Evolutionary conservation across 2,329 filamentous ascomycete species (phyloP).

Genomic region (Ampelomyces quisqualis): DNA sequence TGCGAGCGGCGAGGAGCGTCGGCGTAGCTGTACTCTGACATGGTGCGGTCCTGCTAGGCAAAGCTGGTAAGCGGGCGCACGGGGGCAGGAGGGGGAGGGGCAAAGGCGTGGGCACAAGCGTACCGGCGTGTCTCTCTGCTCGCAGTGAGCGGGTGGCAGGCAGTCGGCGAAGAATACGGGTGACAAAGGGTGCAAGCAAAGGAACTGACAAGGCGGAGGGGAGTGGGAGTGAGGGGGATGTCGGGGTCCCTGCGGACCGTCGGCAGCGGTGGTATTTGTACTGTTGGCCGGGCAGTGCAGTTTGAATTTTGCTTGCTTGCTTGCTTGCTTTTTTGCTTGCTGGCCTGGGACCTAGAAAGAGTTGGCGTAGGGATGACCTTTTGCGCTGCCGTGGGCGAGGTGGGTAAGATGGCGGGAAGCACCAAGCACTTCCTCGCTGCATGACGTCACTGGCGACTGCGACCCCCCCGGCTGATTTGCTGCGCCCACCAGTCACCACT

Average conservation of each 20-base stretch:
- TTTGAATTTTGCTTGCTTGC: slow-evolving; percentile 15
- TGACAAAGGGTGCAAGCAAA: slow-evolving; percentile 26
- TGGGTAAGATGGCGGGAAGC: background rate
- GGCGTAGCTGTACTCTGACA: slow-evolving; percentile 55
- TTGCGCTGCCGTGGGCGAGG: slow-evolving; percentile 11
- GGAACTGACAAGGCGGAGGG: slow-evolving; percentile 25
- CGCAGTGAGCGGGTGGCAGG: slow-evolving; percentile 11
- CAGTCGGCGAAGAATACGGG: slow-evolving; percentile 27
- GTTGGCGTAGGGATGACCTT: slow-evolving; percentile 28
- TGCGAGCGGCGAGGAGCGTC: slow-evolving; percentile 47
- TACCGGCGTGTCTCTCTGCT: slow-evolving; percentile 22
- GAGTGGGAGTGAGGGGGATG: slow-evolving; percentile 12
- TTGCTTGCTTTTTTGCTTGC: too few relatives aligned
- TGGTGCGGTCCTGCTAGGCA: slow-evolving; percentile 33
- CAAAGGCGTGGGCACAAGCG: slow-evolving; percentile 6
- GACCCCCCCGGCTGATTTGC: slow-evolving; percentile 11
- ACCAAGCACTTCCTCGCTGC: too few relatives aligned
- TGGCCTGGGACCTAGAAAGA: slow-evolving; percentile 19
- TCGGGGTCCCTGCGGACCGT: slow-evolving; percentile 16
- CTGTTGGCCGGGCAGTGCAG: slow-evolving; percentile 9
- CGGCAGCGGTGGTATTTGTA: slow-evolving; percentile 10
- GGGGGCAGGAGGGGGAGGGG: slow-evolving; percentile 2
- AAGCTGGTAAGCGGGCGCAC: slow-evolving; percentile 11
- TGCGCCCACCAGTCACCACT: slow-evolving; percentile 4
- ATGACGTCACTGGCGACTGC: too few relatives aligned